Conservation (phyloP, 257 asterid genomes). For the Henckelia pumila region DNA sequence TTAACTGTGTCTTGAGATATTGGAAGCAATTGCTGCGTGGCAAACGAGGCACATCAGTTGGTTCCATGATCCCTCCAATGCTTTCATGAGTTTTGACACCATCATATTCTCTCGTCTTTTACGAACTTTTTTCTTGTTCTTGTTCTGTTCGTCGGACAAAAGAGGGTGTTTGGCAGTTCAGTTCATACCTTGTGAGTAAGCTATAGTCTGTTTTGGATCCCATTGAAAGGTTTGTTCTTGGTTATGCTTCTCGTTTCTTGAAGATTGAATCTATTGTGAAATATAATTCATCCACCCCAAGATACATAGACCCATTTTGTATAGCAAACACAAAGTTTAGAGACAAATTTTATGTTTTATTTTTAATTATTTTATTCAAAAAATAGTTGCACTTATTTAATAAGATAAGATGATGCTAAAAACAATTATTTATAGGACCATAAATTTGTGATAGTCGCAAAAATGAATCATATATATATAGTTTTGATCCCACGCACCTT, state of each 20-base stretch:
- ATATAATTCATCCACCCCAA: too few relatives aligned
- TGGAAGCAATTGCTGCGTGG: constrained; percentile 42
- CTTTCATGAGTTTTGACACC: neutral
- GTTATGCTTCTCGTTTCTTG: neutral
- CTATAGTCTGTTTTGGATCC: neutral
- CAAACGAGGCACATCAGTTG: constrained; percentile 8
- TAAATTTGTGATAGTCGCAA: too few relatives aligned
- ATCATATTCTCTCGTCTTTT: neutral
- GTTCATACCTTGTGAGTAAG: neutral
- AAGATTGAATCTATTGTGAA: too few relatives aligned
- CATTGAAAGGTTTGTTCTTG: neutral
- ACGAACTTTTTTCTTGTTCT: neutral
- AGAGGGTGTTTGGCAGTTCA: neutral
- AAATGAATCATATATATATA: too few relatives aligned
- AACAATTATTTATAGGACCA: too few relatives aligned
- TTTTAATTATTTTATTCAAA: too few relatives aligned
- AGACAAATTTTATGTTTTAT: too few relatives aligned
- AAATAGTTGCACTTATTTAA: too few relatives aligned
- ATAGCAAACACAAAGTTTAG: too few relatives aligned
- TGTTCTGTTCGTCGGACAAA: neutral
- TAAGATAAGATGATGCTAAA: too few relatives aligned
- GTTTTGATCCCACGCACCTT: too few relatives aligned
- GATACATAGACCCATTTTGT: too few relatives aligned
- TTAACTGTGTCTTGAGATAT: constrained; percentile 36
- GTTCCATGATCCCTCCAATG: constrained; percentile 3